Conservation (phyloP, 352 stramenopile species). For the Pythium oligandrum region DNA sequence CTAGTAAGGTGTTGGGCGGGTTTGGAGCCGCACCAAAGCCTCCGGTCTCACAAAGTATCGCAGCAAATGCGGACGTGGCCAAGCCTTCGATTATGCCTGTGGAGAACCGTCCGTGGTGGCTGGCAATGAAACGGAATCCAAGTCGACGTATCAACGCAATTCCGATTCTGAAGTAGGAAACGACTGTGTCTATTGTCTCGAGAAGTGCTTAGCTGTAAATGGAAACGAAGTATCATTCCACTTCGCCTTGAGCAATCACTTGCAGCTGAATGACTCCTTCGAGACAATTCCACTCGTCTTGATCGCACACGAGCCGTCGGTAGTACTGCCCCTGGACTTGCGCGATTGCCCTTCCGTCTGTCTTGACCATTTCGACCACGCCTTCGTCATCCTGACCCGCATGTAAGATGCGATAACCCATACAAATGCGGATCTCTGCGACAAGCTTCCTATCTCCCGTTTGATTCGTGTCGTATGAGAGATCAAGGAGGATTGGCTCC, state of each 20-base stretch:
- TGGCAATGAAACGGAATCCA: slow-evolving; percentile 10
- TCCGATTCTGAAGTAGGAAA: slow-evolving; percentile 7
- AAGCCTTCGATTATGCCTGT: not conserved
- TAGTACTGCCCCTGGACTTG: no score
- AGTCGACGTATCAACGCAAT: slow-evolving; percentile 18
- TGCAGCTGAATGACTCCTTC: slow-evolving; percentile 12
- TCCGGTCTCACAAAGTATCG: no score
- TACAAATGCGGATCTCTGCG: slow-evolving; percentile 13
- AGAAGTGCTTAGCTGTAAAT: no score
- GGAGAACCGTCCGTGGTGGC: slow-evolving; percentile 17
- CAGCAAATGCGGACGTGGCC: no score
- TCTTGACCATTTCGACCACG: no score
- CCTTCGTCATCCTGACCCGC: no score
- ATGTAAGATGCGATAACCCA: slow-evolving; percentile 14
- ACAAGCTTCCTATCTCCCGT: not conserved
- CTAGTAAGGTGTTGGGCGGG: no score
- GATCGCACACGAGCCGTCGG: slow-evolving; percentile 2
- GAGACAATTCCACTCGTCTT: slow-evolving; percentile 13
- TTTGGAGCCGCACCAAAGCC: no score
- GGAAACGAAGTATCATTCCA: no score
- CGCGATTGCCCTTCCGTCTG: no score
- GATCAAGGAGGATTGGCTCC: slow-evolving; percentile 34
- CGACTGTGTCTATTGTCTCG: not conserved
- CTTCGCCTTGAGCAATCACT: not conserved
- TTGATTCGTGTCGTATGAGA: slow-evolving; percentile 7